Evolutionary conservation across 2,329 filamentous ascomycete species (phyloP), one percentile per base, ranked within the genome.

Genomic region (Neofusicoccum cordaticola): DNA sequence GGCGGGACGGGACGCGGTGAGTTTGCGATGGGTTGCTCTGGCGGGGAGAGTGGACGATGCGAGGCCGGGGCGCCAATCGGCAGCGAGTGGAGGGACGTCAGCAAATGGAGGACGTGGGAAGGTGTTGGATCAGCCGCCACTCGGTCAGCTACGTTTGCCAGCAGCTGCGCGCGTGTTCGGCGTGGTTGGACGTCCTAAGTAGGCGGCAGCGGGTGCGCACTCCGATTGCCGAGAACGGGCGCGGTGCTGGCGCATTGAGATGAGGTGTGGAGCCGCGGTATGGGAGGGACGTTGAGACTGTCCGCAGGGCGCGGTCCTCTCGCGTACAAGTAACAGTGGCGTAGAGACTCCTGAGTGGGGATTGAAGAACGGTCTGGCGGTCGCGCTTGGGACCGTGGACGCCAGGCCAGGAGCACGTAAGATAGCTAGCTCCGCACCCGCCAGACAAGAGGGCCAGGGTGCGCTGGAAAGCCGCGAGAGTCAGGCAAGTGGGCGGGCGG

Each of bases 221-320:
- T 60, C 53, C 63, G 63, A 65, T 58, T 52, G 27, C 53, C 63
- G 63, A 65, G 63, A 65, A 17, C 44, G 63, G 53, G 45, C 45
- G 63, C 63, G 63, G 56, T 60, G 42, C 52, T 52, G 41, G 63
- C 63, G 63, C 63, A 65, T 65, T 65, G 63, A 65, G 63, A 65
- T 65, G 63, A 65, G 53, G 63, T 51, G 63, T 65, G 63, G 63
- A 65, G 63, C 47, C 63, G 63, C 37, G 31, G 41, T 57, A 34
- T 47, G 62, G 62, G 62, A 56, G 17, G 51, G 51, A 63, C 41
- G 39, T 63, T 56, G 39, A 63, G 61, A 60, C 41, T 45, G 41
- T 39, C 42, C 15, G 41, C 56, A 60, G 56, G 56, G 42, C 56
- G 41, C 47, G 57, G 57, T 50, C 12, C 44, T 50, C 45, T 63